A percentile compares a stretch with the other conserved stretches of the same genome.
Evolutionary conservation across 2,329 filamentous ascomycete genomes (phyloP).

Genomic region (Chlorencoelia australis): DNA sequence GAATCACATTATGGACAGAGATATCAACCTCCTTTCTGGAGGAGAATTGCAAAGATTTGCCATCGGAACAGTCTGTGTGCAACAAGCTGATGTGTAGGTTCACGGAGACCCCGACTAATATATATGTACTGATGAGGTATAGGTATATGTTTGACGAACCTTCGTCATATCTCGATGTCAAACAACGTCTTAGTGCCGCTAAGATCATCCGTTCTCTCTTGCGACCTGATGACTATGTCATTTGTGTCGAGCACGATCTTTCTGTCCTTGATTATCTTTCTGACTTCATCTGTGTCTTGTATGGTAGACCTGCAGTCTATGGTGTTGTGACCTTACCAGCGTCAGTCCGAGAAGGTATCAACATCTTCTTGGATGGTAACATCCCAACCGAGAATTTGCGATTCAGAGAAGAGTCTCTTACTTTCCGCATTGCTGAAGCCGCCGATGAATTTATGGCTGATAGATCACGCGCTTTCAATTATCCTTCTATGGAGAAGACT

Average conservation of each 20-base stretch:
- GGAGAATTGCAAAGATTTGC: conserved; percentile 98
- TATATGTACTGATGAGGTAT: conserved; percentile 5
- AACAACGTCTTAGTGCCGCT: conserved; percentile 90
- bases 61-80: conserved; percentile 90
- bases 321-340: conserved; percentile 94
- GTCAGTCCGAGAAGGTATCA: conserved; percentile 97
- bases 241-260: conserved; percentile 98
- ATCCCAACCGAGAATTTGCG: conserved; percentile 97
- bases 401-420: conserved; percentile 93
- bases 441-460: conserved; percentile 81
- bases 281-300: conserved; percentile 95
- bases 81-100: conserved; percentile 77
- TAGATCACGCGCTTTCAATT: conserved; percentile 74
- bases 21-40: conserved; percentile 83
- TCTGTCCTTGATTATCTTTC: conserved; percentile 97
- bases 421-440: conserved; percentile 86
- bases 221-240: conserved; percentile 85
- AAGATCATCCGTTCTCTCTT: conserved; percentile 87
- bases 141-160: conserved; percentile 99
- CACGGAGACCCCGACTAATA: not conserved
- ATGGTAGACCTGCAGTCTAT: conserved; percentile 90
- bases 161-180: conserved; percentile 97
- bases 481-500: conserved; percentile 88
- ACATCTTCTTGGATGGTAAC: conserved; percentile 96
- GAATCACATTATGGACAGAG: conserved; percentile 81